Base-by-base conservation (phyloP, 164 flowering plant species). In the Umbellularia californica region DNA sequence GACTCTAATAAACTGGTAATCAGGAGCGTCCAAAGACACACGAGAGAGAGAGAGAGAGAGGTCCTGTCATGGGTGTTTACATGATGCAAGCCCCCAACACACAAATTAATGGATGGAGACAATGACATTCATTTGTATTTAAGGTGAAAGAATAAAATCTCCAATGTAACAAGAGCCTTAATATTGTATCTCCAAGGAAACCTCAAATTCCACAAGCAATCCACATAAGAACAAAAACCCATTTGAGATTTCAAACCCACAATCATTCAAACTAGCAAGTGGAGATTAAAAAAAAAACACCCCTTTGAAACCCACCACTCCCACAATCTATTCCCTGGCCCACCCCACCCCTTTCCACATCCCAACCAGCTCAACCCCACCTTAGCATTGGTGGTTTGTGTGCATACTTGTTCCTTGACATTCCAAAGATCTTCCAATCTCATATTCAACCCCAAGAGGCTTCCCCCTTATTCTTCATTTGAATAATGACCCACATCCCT, bases 191-290 rank as follows among this genome's bases (percentile, higher is more conserved):
- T 25, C 35, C 35, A 30, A 67, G 47, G 69, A 19, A 67, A 67
- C n/a, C 47, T 27, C n/a, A 30, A 58, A 69, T 71, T 79, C 77
- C 82, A 70, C 60, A 70, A 14, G 20, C 81, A 77, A 75, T 76
- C 70, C 28, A 50, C 58, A 72, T 71, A 73, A 76, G 79, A 78
- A 77, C 82, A 74, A 79, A 71, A 73, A 33, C 69, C 66, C 70
- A 80, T 60, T 72, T 70, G 66, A 78, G 72, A 79, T 69, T 82
- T 84, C 86, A 84, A 83, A 82, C 75, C 74, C 58, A 67, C 77
- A 74, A 86, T 84, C 81, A 86, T 86, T 86, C 72, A 62, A 17
- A 55, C 35, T 62, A n/a, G 75, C 77, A 76, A 83, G 86, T 86
- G 87, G 86, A 81, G 24, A 11, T 67, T 69, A 76, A 55, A 55